Base-by-base conservation (phyloP, 768 basidiomycete species). In the Agaricus blazei region DNA sequence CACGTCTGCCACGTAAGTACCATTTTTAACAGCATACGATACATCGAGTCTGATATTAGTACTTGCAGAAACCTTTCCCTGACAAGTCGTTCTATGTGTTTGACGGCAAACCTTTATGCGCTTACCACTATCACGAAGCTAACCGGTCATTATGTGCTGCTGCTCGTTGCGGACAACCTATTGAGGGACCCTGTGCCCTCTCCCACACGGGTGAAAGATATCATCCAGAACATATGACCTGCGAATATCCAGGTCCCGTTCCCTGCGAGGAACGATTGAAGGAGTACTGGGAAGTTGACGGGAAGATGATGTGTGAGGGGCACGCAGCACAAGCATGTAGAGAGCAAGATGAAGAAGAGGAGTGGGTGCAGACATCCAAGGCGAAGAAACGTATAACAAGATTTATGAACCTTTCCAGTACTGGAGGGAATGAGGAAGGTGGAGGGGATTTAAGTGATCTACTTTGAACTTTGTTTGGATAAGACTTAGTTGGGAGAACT, bases 121-220 rank as follows among this genome's bases (percentile, higher is more conserved):
- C 85, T 34, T 90, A 90, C 65, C 93, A 95, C 68, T 97, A 97
- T 67, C 93, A 95, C 70, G 89, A 93, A 70, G 85, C 85, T 45
- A 96, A 96, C 70, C 79, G 88, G 61, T 94, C 93, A 9, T 76
- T 98, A 0, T 98, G 94, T 62, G 83, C 90, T 9, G 83, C 90
- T 2, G 67, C 80, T 11, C 74, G 74, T 15, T 98, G 94, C 67
- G 86, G 89, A 3, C 82, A 87, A 67, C 94, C 94, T 4, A 93
- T 98, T 60, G 94, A 98, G 71, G 94, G 94, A 1, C 85, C 93
- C 1, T 97, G 93, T 67, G 90, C 94, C 9, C 83, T 95, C 19
- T 91, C 90, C 15, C 86, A 94, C 60, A 72, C 82, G 9, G 88
- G 88, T 9, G 84, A 83, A 63, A 79, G 88, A 29, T 96, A 87